Base-by-base conservation (phyloP, 2,329 filamentous ascomycete species). In the Allantophomopsis lycopodina region DNA sequence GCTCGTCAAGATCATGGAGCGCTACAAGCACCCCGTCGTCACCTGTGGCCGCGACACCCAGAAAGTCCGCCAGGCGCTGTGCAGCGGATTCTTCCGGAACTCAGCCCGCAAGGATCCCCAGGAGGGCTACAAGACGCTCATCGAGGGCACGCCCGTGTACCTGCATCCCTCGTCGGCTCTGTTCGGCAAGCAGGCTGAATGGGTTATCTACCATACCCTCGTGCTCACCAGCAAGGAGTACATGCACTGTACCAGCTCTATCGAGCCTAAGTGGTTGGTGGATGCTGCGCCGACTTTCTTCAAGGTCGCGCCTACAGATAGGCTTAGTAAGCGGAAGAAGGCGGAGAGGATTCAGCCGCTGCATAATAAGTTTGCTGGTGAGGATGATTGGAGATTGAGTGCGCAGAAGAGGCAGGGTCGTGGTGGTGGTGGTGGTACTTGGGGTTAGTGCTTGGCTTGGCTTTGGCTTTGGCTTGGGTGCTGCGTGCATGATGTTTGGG, bases 271-370 rank as follows among this genome's bases (percentile, higher is more conserved):
- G 55, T 82, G 77, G 77, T 72, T 98, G 16, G 87, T 96, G 1
- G 88, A 95, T 53, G 89, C 88, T 11, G 91, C 93, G n/a, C 91
- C 93, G 8, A 95, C 87, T 0, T 98, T 96, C 66, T 98, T 96
- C 76, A 94, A 94, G 71, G 86, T 96, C 4, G 89, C 91, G 14
- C 79, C 84, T 1, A 89, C 82, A 30, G 86, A 95, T 56, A 70
- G 76, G 41, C 61, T 98, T 53, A 89, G 82, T 47, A 95, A 94
- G 71, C 68, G 91, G 54, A 91, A 93, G 73, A 82, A 85, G 68
- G 85, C 85, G 0, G 91, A 98, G 69, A 72, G 89, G 41, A 96
- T 98, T 40, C 85, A 94, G 66, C 91, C 91, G 34, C 61, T 98
- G 61, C 87, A 95, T 58, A 95, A 95, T 58, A 83, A 88, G 56